A percentile compares a stretch with the other conserved stretches of the same genome.
These are phyloP conservation scores for Amanita thiersii DNA, from an alignment of 768 basidiomycete species.

Conservation along the genomic window DNA sequence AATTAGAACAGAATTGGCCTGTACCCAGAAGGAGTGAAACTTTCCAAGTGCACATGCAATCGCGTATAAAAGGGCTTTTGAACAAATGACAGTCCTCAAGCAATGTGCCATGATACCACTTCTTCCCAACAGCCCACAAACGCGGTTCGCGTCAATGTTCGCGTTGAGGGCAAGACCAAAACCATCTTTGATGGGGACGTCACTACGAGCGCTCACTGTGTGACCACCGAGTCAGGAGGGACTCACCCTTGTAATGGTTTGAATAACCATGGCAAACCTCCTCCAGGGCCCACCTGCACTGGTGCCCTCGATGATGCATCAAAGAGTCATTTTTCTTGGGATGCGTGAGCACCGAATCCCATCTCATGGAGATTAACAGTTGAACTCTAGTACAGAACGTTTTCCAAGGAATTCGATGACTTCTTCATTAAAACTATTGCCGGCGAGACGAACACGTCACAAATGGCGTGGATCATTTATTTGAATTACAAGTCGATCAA, in stretches of 20 bases:
- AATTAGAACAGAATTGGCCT: too few species aligned
- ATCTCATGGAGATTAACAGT: not conserved
- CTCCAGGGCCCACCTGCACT: slow-evolving; percentile 32
- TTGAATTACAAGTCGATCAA: not conserved
- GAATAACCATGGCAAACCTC: slow-evolving; percentile 23
- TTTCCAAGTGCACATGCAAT: too few species aligned
- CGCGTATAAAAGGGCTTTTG: too few species aligned
- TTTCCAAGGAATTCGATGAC: slow-evolving; percentile 29
- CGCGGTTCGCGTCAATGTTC: slow-evolving; percentile 22
- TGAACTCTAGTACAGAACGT: slow-evolving; percentile 18
- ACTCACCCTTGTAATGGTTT: slow-evolving; percentile 37
- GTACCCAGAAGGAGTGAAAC: too few species aligned
- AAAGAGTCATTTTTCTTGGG: slow-evolving; percentile 24
- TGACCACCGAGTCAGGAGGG: slow-evolving; percentile 28
- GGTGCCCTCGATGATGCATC: slow-evolving; percentile 37
- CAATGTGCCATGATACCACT: too few species aligned
- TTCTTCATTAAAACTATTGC: slow-evolving; percentile 32
- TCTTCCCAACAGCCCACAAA: too few species aligned
- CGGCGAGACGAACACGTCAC: too few species aligned
- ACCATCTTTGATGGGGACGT: slow-evolving; percentile 33
- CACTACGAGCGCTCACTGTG: slow-evolving; percentile 30
- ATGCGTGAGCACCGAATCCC: slow-evolving; percentile 23
- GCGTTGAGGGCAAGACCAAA: slow-evolving; percentile 26
- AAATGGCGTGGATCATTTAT: not conserved
- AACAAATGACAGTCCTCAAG: too few species aligned